Evolutionary conservation across 1,139 yeast species (phyloP), one percentile per base, ranked within the genome.

Genomic region (Hyphopichia pseudoburtonii): DNA sequence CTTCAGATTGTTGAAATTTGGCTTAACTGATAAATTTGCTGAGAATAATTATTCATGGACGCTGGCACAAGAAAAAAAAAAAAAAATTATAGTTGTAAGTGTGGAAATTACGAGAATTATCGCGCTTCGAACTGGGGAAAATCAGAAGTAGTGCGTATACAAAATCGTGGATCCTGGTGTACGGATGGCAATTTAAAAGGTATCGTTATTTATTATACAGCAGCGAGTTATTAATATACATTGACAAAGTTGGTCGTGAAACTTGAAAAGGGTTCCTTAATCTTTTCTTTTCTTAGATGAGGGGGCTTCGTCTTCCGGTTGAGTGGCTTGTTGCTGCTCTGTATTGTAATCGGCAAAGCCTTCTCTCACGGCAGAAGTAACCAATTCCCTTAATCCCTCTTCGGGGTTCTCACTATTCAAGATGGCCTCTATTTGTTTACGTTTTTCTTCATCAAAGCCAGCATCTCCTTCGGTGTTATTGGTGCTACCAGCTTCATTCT

Each of bases 351-450:
- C 54, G 18, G 58, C 49, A 60, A 70, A 49, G 1, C 76, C 76
- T 40, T 75, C 75, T 32, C 80, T 77, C 12, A 88, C 82, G 16
- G 86, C 81, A 17, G 75, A 76, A 44, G 78, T 69, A 33, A 89
- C 78, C 51, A 84, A 78, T 33, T 78, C 79, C 51, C 86, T 76
- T 37, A 90, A 68, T 17, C 80, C 86, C 47, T 82, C 92, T 50
- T 86, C 92, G 1, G 92, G 84, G 46, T 84, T 79, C 9, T 86
- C 92, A 43, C 94, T 78, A 43, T 76, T 75, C 49, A 89, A 74
- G 19, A 90, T 86, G 31, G 74, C 77, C 52, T 85, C 88, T 24
- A 90, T 67, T 55, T 76, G 70, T 50, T 70, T 66, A 46, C 94
- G 73, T 52, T 84, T 80, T 39, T 73, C 82, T 21, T 74, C 73